phyloP scores from a whole-genome alignment of 1,284 basidiomycete species.

The Puccinia novopanici region DNA sequence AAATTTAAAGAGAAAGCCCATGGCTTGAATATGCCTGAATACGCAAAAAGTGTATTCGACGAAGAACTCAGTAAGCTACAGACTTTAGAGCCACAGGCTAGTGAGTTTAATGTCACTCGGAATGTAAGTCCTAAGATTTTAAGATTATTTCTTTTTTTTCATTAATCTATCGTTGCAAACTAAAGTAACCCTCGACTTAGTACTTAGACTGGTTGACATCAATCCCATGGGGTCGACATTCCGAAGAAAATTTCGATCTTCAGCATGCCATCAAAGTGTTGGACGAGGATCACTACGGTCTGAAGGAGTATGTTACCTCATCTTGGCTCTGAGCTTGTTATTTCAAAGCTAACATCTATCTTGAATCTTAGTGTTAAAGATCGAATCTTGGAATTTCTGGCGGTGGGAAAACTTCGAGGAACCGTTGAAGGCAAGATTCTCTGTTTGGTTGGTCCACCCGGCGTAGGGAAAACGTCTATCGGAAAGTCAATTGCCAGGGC shows the following conservation, averaged over 20 bases:
- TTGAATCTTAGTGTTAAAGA: constrained; percentile 70
- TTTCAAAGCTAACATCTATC: constrained; percentile 11
- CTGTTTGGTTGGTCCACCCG: constrained; percentile 92
- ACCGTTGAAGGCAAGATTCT: constrained; percentile 97
- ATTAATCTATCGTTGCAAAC: background rate
- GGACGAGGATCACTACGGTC: constrained; percentile 94
- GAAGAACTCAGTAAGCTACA: constrained; percentile 92
- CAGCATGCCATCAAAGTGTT: constrained; percentile 79
- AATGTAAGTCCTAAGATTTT: constrained; percentile 63
- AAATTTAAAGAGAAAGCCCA: constrained; percentile 91
- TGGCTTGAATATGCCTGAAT: constrained; percentile 86
- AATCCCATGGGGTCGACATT: constrained; percentile 96
- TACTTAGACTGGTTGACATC: constrained; percentile 85
- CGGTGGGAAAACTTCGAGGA: constrained; percentile 92
- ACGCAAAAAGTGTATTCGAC: constrained; percentile 90
- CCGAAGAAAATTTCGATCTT: constrained; percentile 90
- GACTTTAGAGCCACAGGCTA: constrained; percentile 82
- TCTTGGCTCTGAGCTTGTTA: background rate
- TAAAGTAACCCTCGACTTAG: constrained; percentile 19
- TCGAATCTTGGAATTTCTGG: constrained; percentile 95
- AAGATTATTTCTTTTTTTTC: background rate
- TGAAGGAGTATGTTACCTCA: constrained; percentile 67
- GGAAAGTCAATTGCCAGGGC: constrained; percentile 90
- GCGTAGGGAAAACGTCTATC: constrained; percentile 87
- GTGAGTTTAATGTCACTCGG: constrained; percentile 82